Percentiles rank a stretch among this genome's conserved stretches.
Evolutionary conservation across 208 protist genomes (phyloP).

Genomic region (Willaertia magna): DNA sequence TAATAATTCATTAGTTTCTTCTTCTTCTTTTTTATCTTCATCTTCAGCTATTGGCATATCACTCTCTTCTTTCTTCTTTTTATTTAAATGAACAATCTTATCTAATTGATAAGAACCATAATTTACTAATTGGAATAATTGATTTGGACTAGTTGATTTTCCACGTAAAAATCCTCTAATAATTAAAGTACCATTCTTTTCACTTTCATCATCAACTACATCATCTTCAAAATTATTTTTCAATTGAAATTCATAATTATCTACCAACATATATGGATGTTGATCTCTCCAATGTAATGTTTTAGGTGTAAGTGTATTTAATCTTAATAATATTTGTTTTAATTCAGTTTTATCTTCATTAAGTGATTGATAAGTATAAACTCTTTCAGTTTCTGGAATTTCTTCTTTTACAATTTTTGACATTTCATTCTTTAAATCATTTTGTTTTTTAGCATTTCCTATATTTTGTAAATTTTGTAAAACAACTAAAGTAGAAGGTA

Average conservation of each 20-base stretch:
- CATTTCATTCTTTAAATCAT: background rate
- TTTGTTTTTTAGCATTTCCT: background rate
- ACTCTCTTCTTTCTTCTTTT: background rate
- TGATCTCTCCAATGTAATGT: background rate
- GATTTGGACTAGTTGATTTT: constrained; percentile 19
- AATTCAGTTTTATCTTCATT: background rate
- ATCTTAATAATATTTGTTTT: background rate
- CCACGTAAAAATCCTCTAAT: constrained; percentile 38
- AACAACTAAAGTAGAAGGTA: background rate
- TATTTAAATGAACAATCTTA: background rate
- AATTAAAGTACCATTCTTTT: constrained; percentile 10
- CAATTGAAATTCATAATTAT: background rate
- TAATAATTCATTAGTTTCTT: background rate
- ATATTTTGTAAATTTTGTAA: background rate
- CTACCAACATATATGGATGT: background rate
- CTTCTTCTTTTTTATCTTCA: background rate
- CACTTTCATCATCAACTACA: background rate
- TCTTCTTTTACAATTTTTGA: background rate
- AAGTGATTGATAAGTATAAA: background rate
- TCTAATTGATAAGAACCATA: constrained; percentile 33
- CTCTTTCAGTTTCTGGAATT: background rate
- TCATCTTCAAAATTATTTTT: background rate
- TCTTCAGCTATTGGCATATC: background rate
- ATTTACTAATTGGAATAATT: constrained; percentile 26
- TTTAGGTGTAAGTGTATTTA: background rate